A percentile compares a stretch with the other conserved stretches of the same genome.
Conservation (phyloP, 306 rosid species). For the Corylus heterophylla region DNA sequence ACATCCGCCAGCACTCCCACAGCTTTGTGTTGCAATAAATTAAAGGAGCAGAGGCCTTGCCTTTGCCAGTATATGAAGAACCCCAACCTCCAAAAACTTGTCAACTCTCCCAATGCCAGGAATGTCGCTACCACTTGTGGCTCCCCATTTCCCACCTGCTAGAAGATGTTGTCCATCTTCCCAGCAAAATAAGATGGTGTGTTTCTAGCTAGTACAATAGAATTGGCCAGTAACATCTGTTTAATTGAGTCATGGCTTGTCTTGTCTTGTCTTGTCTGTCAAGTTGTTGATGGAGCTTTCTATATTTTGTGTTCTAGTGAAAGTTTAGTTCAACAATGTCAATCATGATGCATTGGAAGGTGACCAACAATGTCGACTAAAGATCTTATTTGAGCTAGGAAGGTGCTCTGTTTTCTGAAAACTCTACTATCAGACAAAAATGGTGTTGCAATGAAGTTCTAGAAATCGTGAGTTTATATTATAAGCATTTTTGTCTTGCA, state of each 20-base stretch:
- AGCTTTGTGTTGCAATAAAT: constrained; percentile 41
- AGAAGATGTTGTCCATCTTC: background rate
- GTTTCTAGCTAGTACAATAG: background rate
- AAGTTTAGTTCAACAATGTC: background rate
- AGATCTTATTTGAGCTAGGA: too few relatives aligned
- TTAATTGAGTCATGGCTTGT: background rate
- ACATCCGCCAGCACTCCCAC: constrained; percentile 39
- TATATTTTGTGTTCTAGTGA: background rate
- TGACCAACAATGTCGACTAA: background rate
- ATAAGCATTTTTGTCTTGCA: too few relatives aligned
- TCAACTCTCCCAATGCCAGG: constrained; percentile 58
- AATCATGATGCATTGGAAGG: background rate
- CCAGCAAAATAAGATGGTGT: background rate
- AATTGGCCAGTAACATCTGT: background rate
- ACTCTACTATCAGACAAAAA: too few relatives aligned
- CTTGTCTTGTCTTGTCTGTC: background rate
- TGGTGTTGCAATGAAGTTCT: too few relatives aligned
- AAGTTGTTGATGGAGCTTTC: background rate
- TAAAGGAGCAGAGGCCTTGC: constrained; percentile 58
- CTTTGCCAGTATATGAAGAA: constrained; percentile 57
- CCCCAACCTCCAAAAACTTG: constrained; percentile 52
- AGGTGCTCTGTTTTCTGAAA: too few relatives aligned
- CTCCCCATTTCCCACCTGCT: constrained; percentile 50
- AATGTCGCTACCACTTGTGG: constrained; percentile 49
- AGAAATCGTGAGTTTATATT: too few relatives aligned